Evolutionary conservation across 768 basidiomycete genomes (phyloP), one percentile per base, ranked within the genome.

Genomic region (Tephrocybe sp.): DNA sequence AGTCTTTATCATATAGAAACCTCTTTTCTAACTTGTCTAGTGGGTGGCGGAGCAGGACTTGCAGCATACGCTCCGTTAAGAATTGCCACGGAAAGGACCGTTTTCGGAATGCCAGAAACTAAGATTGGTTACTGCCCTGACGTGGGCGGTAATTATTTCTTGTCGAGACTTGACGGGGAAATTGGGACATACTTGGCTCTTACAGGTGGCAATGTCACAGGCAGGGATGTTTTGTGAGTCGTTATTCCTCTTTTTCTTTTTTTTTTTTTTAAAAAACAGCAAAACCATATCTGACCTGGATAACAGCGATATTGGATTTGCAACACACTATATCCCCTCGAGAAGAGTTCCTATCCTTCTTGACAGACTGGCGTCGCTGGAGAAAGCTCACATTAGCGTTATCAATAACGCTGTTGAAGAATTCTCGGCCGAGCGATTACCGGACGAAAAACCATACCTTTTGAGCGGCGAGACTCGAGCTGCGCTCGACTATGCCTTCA

Each of bases 71-170:
- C 95, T 3, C 80, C 86, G 0, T 94, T 98, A 69, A 81, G 97
- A 53, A 80, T 99, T 49, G 95, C 95, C 3, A 98, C 96, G 3
- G 93, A 96, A 66, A 89, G 88, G 22, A 97, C 95, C 0, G 52
- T 79, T 1, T 90, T 98, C 65, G 87, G 93, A 5, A 98, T 98
- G 97, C 97, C 97, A 13, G 97, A 99, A 72, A 93, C 90, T 11
- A 89, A 88, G 61, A 93, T 94, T 60, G 89, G 88, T 39, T 92
- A 90, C 64, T 83, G 72, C 56, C 95, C 96, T 23, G 96, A 99
- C 68, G 95, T 99, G 20, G 97, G 97, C 16, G 88, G 87, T 23
- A 93, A 82, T 60, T 90, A 83, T 71, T 95, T 93, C 73, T 73
- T 99, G 44, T 85, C 93, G 33, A 82, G 86, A 56, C 70, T 98